phyloP scores from a whole-genome alignment of 352 stramenopile genomes.

The Phytopythium vexans region DNA sequence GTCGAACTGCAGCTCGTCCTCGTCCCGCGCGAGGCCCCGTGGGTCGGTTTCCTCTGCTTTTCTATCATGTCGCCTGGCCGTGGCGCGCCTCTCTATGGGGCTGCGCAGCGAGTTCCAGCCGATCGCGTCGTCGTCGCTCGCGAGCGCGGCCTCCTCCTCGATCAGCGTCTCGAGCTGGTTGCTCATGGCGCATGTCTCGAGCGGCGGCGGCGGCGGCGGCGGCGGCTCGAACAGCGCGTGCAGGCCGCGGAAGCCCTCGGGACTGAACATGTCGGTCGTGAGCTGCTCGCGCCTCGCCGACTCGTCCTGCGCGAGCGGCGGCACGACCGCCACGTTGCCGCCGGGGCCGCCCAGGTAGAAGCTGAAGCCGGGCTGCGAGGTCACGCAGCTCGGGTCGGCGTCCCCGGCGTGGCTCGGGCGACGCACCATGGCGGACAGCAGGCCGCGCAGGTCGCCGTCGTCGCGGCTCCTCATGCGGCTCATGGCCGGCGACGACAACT shows the following conservation, averaged over 20 bases:
- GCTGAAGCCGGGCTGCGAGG: conserved; percentile 19
- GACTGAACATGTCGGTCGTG: conserved; percentile 10
- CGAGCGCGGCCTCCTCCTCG: conserved; percentile 20
- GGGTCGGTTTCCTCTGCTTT: no score
- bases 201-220: conserved; percentile 3
- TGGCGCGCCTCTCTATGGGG: no score
- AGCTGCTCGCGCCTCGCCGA: conserved; percentile 16
- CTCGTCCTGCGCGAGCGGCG: conserved; percentile 22
- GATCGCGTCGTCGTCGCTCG: conserved; percentile 5
- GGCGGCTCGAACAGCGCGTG: conserved; percentile 24
- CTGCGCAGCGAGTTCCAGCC: neutral
- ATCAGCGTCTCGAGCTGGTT: conserved; percentile 33
- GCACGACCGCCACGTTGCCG: conserved; percentile 18
- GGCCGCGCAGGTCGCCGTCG: conserved; percentile 23
- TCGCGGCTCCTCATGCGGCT: no score
- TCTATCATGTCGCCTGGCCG: no score
- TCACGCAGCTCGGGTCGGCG: conserved; percentile 6
- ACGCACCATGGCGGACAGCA: conserved; percentile 48
- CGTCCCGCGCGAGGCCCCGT: conserved; percentile 3
- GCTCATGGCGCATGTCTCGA: conserved; percentile 16
- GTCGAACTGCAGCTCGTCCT: conserved; percentile 44
- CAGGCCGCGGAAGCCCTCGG: conserved; percentile 17
- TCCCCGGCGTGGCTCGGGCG: conserved; percentile 31
- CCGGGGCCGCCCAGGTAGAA: conserved; percentile 31
- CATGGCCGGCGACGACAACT: no score